Evolutionary conservation across 306 rosid species (phyloP).

Genomic region (Styphnolobium japonicum): DNA sequence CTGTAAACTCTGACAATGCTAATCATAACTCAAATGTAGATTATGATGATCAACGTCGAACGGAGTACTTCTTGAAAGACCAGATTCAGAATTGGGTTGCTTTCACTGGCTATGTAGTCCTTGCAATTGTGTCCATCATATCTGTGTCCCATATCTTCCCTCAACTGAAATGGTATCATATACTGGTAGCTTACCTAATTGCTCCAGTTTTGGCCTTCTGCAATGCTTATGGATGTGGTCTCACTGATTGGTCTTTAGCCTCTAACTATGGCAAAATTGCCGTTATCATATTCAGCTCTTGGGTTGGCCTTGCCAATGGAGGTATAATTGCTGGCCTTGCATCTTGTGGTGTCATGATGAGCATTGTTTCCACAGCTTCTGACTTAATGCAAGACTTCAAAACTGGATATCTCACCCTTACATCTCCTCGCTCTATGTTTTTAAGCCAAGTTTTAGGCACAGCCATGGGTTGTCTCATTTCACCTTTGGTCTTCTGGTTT

Average conservation of each 20-base stretch:
- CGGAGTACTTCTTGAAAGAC: constrained; percentile 52
- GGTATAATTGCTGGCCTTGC: constrained; percentile 79
- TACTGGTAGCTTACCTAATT: constrained; percentile 47
- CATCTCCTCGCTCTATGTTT: constrained; percentile 74
- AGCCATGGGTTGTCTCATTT: constrained; percentile 50
- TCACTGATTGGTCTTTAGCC: constrained; percentile 81
- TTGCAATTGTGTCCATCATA: constrained; percentile 47
- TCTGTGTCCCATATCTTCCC: constrained; percentile 51
- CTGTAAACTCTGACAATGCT: background rate
- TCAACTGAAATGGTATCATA: constrained; percentile 66
- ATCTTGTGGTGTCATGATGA: constrained; percentile 83
- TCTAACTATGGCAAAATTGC: constrained; percentile 77
- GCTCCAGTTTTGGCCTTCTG: constrained; percentile 75
- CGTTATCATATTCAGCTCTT: constrained; percentile 62
- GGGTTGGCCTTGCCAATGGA: constrained; percentile 59
- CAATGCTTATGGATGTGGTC: constrained; percentile 77
- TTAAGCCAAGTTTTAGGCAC: constrained; percentile 68
- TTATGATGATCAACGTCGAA: constrained; percentile 41
- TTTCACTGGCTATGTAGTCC: constrained; percentile 37
- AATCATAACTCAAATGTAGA: background rate
- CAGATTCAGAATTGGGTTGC: constrained; percentile 62
- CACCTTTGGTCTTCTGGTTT: constrained; percentile 64
- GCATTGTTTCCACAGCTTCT: constrained; percentile 73
- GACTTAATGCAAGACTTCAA: constrained; percentile 85
- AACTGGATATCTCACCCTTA: constrained; percentile 65